Percentiles rank a stretch among this genome's conserved stretches.
These are phyloP conservation scores for Paramarasmius palmivorus DNA, from an alignment of 1,284 basidiomycete genomes.

Conservation along the genomic window DNA sequence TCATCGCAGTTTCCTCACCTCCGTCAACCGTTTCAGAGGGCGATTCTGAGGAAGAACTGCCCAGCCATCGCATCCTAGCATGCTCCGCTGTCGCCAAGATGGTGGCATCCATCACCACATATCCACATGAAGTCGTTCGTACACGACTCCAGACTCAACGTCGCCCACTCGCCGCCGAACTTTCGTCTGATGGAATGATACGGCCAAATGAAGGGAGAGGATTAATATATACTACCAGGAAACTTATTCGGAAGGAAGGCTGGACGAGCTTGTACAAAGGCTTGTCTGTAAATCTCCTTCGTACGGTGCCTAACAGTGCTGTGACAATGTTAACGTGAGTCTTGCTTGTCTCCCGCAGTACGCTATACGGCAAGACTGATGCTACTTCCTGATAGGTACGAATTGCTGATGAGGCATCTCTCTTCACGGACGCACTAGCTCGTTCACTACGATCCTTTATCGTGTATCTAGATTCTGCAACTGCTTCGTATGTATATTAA, in stretches of 20 bases:
- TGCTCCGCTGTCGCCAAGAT: constrained; percentile 92
- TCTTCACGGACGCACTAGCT: constrained; percentile 29
- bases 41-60: constrained; percentile 57
- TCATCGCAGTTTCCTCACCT: neutral
- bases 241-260: constrained; percentile 79
- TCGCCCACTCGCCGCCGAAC: constrained; percentile 54
- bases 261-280: constrained; percentile 89
- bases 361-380: neutral
- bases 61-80: constrained; percentile 72
- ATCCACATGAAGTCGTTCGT: constrained; percentile 94
- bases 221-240: constrained; percentile 70
- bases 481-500: neutral
- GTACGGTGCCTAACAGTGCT: constrained; percentile 92
- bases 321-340: constrained; percentile 94
- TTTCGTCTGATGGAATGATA: constrained; percentile 60
- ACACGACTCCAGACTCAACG: constrained; percentile 88
- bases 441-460: neutral
- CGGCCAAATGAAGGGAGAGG: constrained; percentile 55
- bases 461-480: constrained; percentile 8
- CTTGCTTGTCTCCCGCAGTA: constrained; percentile 5
- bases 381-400: constrained; percentile 45
- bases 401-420: constrained; percentile 67
- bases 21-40: constrained; percentile 42
- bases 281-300: constrained; percentile 84
- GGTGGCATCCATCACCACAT: constrained; percentile 91